These are phyloP conservation scores for Stylonectria norvegica DNA, from an alignment of 2,329 filamentous ascomycete species.

Conservation along the genomic window DNA sequence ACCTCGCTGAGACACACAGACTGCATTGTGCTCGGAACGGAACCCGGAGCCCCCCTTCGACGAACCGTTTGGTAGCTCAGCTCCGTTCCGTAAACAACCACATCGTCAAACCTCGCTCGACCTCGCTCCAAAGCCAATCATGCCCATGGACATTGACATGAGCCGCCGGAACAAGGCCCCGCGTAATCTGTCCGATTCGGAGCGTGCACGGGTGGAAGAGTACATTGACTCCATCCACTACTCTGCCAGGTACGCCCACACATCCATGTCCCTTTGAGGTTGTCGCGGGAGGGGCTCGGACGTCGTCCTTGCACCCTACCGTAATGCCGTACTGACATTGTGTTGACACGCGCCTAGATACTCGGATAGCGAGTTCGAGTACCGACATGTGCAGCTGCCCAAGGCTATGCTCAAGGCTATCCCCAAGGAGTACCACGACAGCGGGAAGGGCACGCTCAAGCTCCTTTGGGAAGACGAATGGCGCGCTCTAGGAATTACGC, in stretches of 20 bases:
- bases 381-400: slow-evolving; percentile 94
- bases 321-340: slow-evolving; percentile 1
- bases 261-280: no score
- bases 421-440: slow-evolving; percentile 90
- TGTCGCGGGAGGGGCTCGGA: no score
- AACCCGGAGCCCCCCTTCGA: no score
- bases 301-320: no score
- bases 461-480: slow-evolving; percentile 98
- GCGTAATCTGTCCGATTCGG: slow-evolving; percentile 72
- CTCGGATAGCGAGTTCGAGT: slow-evolving; percentile 88
- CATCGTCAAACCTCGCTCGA: no score
- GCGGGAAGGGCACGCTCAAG: slow-evolving; percentile 86
- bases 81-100: no score
- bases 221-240: slow-evolving; percentile 95
- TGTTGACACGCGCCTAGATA: slow-evolving; percentile 58
- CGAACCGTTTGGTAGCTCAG: no score
- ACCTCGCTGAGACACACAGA: no score
- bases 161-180: slow-evolving; percentile 84
- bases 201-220: slow-evolving; percentile 82
- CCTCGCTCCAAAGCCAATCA: slow-evolving; percentile 10
- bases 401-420: slow-evolving; percentile 98
- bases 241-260: slow-evolving; percentile 73
- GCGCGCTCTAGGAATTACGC: slow-evolving; percentile 94
- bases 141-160: slow-evolving; percentile 63
- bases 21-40: no score